phyloP scores from a whole-genome alignment of 441 rosid species.

The Gossypium schwendimanii region DNA sequence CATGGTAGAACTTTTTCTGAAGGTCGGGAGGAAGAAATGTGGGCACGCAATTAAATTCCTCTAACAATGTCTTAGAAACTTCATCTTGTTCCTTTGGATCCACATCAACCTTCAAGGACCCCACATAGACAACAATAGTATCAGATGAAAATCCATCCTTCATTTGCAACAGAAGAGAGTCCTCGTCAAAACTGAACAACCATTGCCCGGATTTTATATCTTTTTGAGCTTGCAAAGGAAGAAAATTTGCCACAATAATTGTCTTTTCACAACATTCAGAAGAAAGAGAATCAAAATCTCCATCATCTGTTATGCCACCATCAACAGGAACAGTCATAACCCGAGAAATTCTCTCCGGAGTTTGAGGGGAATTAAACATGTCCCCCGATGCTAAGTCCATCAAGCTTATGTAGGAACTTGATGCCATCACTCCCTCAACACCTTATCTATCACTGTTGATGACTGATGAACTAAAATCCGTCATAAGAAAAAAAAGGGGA shows the following conservation, averaged over 20 bases:
- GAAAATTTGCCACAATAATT: constrained; percentile 15
- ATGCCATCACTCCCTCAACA: constrained; percentile 5
- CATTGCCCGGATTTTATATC: neutral
- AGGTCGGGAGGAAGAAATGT: constrained; percentile 19
- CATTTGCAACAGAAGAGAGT: constrained; percentile 7
- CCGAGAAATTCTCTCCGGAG: constrained; percentile 1
- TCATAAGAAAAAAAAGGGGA: constrained; percentile 10
- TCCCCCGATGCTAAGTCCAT: constrained; percentile 12
- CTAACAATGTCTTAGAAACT: constrained; percentile 10
- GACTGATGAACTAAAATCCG: neutral
- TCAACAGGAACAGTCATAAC: constrained; percentile 7
- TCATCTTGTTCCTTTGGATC: constrained; percentile 16
- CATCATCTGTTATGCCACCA: neutral
- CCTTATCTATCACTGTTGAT: neutral
- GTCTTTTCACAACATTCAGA: constrained; percentile 2
- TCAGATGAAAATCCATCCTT: constrained; percentile 14
- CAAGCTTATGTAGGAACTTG: constrained; percentile 13
- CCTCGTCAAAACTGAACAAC: constrained; percentile 13
- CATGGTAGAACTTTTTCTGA: constrained; percentile 16
- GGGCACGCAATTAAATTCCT: constrained; percentile 18
- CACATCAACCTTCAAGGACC: constrained; percentile 17
- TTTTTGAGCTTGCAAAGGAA: constrained; percentile 13
- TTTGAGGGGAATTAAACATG: constrained; percentile 7
- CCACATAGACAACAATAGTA: constrained; percentile 9
- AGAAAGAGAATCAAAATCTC: constrained; percentile 1